Base-by-base conservation (phyloP, 2,329 filamentous ascomycete genomes). In the Fusarium tricinctum region DNA sequence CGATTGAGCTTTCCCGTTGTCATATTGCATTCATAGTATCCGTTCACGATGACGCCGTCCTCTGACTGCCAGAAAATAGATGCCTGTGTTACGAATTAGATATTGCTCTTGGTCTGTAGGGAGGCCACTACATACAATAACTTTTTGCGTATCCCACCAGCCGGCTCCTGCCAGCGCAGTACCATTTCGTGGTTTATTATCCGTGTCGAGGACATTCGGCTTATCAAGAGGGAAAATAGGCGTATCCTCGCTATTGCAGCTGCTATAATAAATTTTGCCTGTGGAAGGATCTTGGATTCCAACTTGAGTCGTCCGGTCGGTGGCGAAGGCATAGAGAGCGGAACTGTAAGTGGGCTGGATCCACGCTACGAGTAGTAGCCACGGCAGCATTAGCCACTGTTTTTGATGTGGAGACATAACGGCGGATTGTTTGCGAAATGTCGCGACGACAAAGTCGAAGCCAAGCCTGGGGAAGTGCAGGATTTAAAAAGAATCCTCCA, bases 211-310 rank as follows among this genome's bases (percentile, higher is more conserved):
- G 8, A 52, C 19, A 15, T 52, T 52, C 8, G 49, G 49, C 19
- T 52, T n/a, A 12, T 52, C 49, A 19, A 52, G 38, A 14, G 49
- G 49, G 38, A 52, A 52, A n/a, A 52, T 44, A 12, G 49, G 49
- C 8, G 28, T 44, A 19, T 52, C 49, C 9, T 52, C 49, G 13
- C 49, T 52, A 3, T 52, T 52, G 26, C 49, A 52, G 19, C 17
- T 52, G 19, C 49, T 52, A 10, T 52, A 52, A 10, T n/a, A 52
- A 20, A 52, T 52, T 28, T 44, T 32, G 28, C 49, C 49, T 5
- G 49, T 52, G 7, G 49, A 19, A 12, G 38, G n/a, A 33, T 52
- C 19, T 19, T 52, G 49, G 26, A 52, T 23, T 43, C 49, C 49
- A 19, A 52, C 49, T 43, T 52, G 49, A 20, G 49, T 52, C 5